Percentiles rank a stretch among this genome's conserved stretches.
Evolutionary conservation across 169 alveolate genomes (phyloP).

Genomic region (Plasmodium knowlesi): DNA sequence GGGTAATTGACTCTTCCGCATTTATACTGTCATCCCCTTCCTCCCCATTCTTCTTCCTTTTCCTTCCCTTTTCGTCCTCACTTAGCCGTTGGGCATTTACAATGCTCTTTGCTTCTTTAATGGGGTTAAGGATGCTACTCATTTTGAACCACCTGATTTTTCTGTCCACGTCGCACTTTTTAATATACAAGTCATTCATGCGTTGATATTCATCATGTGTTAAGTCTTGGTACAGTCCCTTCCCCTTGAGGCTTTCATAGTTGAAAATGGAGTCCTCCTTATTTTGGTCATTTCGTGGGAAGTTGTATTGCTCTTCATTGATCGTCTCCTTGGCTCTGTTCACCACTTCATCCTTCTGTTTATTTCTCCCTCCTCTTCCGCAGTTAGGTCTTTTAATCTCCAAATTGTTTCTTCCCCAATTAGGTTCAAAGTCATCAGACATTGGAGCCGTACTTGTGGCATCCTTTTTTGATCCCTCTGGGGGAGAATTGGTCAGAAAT

Average conservation of each 20-base stretch:
- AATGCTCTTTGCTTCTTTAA: slow-evolving; percentile 80
- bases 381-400: background rate
- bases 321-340: background rate
- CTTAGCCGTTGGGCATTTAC: slow-evolving; percentile 57
- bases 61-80: slow-evolving; percentile 23
- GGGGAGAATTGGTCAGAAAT: background rate
- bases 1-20: background rate
- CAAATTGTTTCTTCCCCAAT: background rate
- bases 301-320: slow-evolving; percentile 51
- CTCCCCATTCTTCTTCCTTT: background rate
- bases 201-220: slow-evolving; percentile 83
- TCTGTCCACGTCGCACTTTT: slow-evolving; percentile 77
- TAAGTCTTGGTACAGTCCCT: slow-evolving; percentile 76
- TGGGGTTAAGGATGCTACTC: slow-evolving; percentile 79
- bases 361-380: background rate
- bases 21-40: background rate
- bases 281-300: background rate
- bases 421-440: background rate
- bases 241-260: slow-evolving; percentile 74
- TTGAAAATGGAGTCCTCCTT: slow-evolving; percentile 10
- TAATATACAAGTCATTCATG: slow-evolving; percentile 78
- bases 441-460: background rate
- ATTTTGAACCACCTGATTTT: slow-evolving; percentile 74
- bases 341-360: background rate
- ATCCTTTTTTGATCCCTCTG: background rate